phyloP scores from a whole-genome alignment of 1,284 basidiomycete species.

The Rhodotorula mucilaginosa region DNA sequence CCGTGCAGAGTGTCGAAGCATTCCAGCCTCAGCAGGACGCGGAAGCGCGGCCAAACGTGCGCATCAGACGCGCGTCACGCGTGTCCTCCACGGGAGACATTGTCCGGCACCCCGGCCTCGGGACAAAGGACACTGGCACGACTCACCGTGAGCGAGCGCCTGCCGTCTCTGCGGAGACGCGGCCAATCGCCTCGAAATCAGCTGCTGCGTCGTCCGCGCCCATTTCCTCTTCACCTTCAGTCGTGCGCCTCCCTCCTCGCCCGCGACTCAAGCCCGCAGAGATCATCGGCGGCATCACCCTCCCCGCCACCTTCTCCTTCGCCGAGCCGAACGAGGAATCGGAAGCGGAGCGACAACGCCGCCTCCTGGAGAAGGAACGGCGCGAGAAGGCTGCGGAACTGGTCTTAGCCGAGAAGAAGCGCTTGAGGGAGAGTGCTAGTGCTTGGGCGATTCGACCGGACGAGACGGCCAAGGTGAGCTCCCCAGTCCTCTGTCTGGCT shows the following conservation, averaged over 20 bases:
- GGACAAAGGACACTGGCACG: too few relatives aligned
- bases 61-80: too few relatives aligned
- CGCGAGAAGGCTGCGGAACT: conserved; percentile 9
- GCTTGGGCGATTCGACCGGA: not conserved
- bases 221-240: not conserved
- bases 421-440: not conserved
- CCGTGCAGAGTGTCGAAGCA: too few relatives aligned
- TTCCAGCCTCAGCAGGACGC: too few relatives aligned
- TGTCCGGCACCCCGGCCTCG: not conserved
- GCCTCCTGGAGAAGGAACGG: conserved; percentile 13
- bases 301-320: conserved; percentile 21
- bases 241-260: not conserved
- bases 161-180: too few relatives aligned
- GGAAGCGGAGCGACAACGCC: conserved; percentile 6
- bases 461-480: not conserved
- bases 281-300: conserved; percentile 9
- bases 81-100: too few relatives aligned
- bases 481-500: too few relatives aligned
- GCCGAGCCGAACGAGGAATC: not conserved
- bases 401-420: conserved; percentile 11
- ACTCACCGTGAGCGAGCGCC: too few relatives aligned
- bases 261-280: not conserved
- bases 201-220: not conserved
- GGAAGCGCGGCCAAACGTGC: too few relatives aligned
- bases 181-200: not conserved